phyloP scores from a whole-genome alignment of 1,284 basidiomycete genomes.

The Naganishia liquefaciens region DNA sequence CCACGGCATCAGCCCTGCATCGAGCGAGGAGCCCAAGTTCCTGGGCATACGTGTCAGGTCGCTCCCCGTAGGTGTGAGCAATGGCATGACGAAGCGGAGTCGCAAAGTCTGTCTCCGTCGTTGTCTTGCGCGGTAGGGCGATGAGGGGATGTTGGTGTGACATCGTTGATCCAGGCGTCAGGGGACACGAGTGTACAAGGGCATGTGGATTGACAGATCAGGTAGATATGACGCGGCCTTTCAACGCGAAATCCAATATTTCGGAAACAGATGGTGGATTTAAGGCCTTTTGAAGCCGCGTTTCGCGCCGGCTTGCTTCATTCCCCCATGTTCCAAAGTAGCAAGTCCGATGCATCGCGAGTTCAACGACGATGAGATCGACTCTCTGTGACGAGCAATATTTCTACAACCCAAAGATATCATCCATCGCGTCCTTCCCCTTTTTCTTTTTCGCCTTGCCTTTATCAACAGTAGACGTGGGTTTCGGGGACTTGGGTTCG shows the following conservation, averaged over 20 bases:
- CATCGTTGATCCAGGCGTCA: slow-evolving; percentile 22
- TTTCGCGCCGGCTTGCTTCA: no score
- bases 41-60: slow-evolving; percentile 78
- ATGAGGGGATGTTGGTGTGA: slow-evolving; percentile 54
- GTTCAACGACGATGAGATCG: no score
- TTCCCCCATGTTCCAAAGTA: no score
- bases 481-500: not conserved
- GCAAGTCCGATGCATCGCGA: no score
- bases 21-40: slow-evolving; percentile 83
- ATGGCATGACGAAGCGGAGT: slow-evolving; percentile 82
- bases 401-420: slow-evolving; percentile 24
- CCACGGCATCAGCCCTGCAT: slow-evolving; percentile 90
- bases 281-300: no score
- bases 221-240: not conserved
- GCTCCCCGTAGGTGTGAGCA: slow-evolving; percentile 89
- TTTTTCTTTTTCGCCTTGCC: slow-evolving; percentile 13
- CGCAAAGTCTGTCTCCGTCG: slow-evolving; percentile 78
- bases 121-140: slow-evolving; percentile 59
- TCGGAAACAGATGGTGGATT: no score
- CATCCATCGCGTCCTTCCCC: slow-evolving; percentile 24
- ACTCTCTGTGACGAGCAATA: no score
- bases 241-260: no score
- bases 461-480: not conserved
- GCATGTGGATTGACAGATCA: not conserved
- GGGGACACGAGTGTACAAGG: not conserved